Evolutionary conservation across 2,329 filamentous ascomycete species (phyloP).

Genomic region (Epichloe scottii): DNA sequence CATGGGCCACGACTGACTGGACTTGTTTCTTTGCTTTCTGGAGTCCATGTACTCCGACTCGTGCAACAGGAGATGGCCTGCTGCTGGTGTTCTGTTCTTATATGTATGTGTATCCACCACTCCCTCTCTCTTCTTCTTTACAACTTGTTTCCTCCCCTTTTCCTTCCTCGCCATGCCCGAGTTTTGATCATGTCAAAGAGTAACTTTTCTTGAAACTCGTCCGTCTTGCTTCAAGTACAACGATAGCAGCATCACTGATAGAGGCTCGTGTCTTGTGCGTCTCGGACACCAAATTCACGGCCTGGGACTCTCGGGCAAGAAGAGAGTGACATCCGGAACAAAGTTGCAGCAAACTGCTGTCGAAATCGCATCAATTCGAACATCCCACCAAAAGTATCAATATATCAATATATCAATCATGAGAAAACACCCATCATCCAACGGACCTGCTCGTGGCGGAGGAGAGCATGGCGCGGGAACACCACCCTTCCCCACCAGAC

Average conservation of each 20-base stretch:
- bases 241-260: background rate
- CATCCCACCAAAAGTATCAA: background rate
- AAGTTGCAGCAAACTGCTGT: no score
- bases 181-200: background rate
- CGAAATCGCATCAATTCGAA: background rate
- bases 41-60: background rate
- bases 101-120: conserved; percentile 24
- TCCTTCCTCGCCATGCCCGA: background rate
- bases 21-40: conserved; percentile 1
- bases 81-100: conserved; percentile 12
- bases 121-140: conserved; percentile 11
- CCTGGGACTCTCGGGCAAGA: background rate
- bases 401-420: conserved; percentile 10
- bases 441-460: conserved; percentile 13
- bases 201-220: background rate
- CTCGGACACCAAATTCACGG: background rate
- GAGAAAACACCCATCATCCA: conserved; percentile 17
- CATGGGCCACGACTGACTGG: background rate
- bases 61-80: conserved; percentile 5
- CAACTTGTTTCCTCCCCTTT: conserved; percentile 11
- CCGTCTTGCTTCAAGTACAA: background rate
- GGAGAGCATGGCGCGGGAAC: conserved; percentile 12
- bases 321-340: background rate
- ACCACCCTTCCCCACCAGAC: conserved; percentile 27
- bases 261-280: background rate